Base-by-base conservation (phyloP, 1,284 basidiomycete genomes). In the Fomitopsis pinicola region DNA sequence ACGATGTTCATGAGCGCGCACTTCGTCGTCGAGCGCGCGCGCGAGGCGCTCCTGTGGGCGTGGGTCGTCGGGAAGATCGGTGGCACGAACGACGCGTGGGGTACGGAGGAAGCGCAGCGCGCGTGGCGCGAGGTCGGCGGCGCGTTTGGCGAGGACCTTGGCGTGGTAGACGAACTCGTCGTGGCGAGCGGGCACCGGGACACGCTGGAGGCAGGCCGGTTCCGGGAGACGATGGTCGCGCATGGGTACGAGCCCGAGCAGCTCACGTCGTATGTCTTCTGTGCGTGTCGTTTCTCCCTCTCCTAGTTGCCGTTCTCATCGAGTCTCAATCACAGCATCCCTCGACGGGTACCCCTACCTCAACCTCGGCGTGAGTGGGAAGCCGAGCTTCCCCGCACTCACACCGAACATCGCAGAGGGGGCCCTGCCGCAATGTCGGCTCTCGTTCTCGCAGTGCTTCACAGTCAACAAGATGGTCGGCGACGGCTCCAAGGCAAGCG, bases 41-140 rank as follows among this genome's bases (percentile, higher is more conserved):
- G 78, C 12, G 78, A 80, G 66, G 75, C 76, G 8, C 65, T 80
- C 22, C 66, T 80, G 28, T 80, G 78, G 78, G 65, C 71, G 7
- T 80, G 75, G 73, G 66, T 69, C 15, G 74, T 80, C 36, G 78
- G 63, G 0, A 64, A 65, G 30, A 53, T 69, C 63, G 71, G 79
- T 30, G 71, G 68, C 2, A 60, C 68, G 2, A 70, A 70, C 44
- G 72, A 74, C 54, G 66, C 63, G 42, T 72, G 72, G 68, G 63
- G 71, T 28, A 67, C 66, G 44, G 63, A 46, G 19, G 67, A 73
- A 42, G 64, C 60, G 14, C 69, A 67, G 40, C 66, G 54, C 10
- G 74, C 69, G 52, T 80, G 78, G 79, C 55, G 61, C 8, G 77
- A 77, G 64, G 60, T 80, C 2, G 76, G 75, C n/a, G 68, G 71